A percentile compares a stretch with the other conserved stretches of the same genome.
phyloP scores from a whole-genome alignment of 108 stramenopile genomes.

The Cyclotella distinguenda region DNA sequence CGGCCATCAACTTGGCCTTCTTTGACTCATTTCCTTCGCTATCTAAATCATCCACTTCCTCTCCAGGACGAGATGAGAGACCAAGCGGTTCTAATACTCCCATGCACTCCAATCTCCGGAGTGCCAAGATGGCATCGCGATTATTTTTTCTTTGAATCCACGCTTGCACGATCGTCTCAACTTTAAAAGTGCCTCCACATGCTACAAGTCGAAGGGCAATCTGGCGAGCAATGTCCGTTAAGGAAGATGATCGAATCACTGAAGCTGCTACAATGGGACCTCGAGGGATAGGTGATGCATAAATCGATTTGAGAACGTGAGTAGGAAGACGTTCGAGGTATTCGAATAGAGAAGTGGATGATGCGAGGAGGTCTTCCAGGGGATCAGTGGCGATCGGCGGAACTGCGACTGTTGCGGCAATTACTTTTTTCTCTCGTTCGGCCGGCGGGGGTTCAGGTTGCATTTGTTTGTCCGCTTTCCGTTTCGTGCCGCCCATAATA shows the following conservation, averaged over 20 bases:
- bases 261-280: conserved; percentile 36
- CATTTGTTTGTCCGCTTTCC: conserved; percentile 1
- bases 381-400: conserved; percentile 9
- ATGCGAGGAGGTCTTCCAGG: conserved; percentile 21
- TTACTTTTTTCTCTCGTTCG: conserved; percentile 5
- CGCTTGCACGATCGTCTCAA: conserved; percentile 19
- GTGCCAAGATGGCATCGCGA: conserved; percentile 29
- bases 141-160: conserved; percentile 35
- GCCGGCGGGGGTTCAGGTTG: neutral
- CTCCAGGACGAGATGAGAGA: conserved; percentile 13
- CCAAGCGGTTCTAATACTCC: conserved; percentile 37
- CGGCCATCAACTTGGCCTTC: conserved; percentile 29
- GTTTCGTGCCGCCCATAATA: conserved; percentile 11
- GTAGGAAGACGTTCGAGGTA: conserved; percentile 42
- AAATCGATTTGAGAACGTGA: conserved; percentile 24
- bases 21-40: conserved; percentile 24
- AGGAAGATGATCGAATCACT: conserved; percentile 31
- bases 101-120: conserved; percentile 36
- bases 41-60: conserved; percentile 9
- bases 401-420: neutral
- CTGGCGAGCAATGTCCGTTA: conserved; percentile 42
- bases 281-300: conserved; percentile 30
- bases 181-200: conserved; percentile 42
- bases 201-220: conserved; percentile 32
- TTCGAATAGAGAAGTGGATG: conserved; percentile 40